phyloP scores from a whole-genome alignment of 2,329 filamentous ascomycete species.

The Scedosporium apiospermum region DNA sequence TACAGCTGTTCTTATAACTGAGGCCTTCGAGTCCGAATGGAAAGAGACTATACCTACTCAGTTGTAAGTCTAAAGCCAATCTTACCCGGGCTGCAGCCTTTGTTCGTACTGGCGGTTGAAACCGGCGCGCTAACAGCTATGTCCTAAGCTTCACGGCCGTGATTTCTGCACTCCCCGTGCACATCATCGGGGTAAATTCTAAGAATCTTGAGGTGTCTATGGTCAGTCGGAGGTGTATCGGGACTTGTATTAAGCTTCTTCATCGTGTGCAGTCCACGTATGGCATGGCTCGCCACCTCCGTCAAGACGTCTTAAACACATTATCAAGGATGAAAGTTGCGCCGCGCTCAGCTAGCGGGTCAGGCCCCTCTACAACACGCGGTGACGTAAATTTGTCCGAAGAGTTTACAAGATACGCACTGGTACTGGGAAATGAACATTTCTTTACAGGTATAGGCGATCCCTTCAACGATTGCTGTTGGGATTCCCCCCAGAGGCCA shows the following conservation, averaged over 20 bases:
- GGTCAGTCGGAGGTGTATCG: background rate
- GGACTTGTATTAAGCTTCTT: background rate
- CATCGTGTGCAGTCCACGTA: background rate
- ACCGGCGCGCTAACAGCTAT: background rate
- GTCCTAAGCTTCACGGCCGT: constrained; percentile 3
- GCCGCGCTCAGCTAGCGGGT: background rate
- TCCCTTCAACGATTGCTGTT: constrained; percentile 2
- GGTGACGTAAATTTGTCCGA: background rate
- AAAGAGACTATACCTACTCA: constrained; percentile 3
- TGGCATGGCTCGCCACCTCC: background rate
- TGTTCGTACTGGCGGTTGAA: too few relatives aligned
- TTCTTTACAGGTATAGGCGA: constrained; percentile 3
- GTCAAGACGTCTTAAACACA: background rate
- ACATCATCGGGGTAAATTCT: background rate
- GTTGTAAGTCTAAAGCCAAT: background rate
- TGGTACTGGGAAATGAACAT: background rate
- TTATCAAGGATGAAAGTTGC: constrained; percentile 1
- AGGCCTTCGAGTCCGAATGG: constrained; percentile 4
- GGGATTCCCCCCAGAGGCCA: background rate
- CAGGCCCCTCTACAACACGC: background rate
- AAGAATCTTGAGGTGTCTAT: background rate
- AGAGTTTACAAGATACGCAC: background rate
- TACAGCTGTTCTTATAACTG: background rate
- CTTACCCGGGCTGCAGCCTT: background rate
- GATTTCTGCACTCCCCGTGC: constrained; percentile 1